These are phyloP conservation scores for Dendrobium chrysotoxum DNA, from an alignment of 106 monocot species.

Conservation along the genomic window DNA sequence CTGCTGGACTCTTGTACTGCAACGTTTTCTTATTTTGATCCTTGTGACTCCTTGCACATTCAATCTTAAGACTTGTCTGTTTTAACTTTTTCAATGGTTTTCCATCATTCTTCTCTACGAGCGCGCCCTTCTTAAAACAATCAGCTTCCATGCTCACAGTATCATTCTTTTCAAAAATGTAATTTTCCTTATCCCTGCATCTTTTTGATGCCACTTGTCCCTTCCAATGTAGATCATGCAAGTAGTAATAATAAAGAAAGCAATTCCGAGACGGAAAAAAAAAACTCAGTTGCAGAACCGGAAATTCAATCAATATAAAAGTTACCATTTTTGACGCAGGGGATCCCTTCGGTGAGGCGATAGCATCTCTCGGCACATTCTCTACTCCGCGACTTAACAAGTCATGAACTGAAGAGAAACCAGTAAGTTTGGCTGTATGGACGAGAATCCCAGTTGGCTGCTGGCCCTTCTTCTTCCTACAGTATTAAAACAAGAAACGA, in stretches of 20 bases:
- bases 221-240: neutral
- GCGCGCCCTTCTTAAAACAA: neutral
- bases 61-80: neutral
- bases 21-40: neutral
- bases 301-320: neutral
- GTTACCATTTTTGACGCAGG: conserved; percentile 7
- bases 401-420: conserved; percentile 63
- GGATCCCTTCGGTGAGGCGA: neutral
- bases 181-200: conserved; percentile 16
- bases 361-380: neutral
- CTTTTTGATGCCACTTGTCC: conserved; percentile 5
- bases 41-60: neutral
- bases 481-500: neutral
- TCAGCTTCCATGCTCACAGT: neutral
- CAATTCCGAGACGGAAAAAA: neutral
- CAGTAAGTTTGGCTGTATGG: conserved; percentile 54
- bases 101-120: neutral
- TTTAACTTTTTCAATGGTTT: neutral
- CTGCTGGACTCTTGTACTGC: neutral
- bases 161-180: conserved; percentile 4
- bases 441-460: conserved; percentile 69
- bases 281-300: neutral
- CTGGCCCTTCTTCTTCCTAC: conserved; percentile 69
- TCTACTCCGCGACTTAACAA: conserved; percentile 20
- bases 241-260: neutral